Percentiles rank a stretch among this genome's conserved stretches.
phyloP scores from a whole-genome alignment of 345 rosid genomes.

The Salix dunnii region DNA sequence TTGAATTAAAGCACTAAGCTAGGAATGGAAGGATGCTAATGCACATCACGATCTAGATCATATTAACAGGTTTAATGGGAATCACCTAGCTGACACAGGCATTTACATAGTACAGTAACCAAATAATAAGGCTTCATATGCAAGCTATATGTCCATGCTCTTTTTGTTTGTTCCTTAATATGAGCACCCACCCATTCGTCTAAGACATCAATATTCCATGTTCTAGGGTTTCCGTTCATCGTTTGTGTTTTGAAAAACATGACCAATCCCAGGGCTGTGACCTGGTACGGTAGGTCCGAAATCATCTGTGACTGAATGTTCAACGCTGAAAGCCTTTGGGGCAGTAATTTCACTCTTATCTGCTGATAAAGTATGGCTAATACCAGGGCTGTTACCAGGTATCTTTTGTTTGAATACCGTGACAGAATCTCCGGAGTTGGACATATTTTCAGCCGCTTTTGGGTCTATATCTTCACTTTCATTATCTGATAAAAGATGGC shows the following conservation, averaged over 20 bases:
- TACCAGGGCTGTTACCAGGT: constrained; percentile 48
- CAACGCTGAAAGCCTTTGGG: neutral
- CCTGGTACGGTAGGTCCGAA: constrained; percentile 41
- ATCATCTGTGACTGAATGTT: constrained; percentile 18
- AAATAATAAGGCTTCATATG: neutral
- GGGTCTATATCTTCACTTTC: neutral
- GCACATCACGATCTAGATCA: neutral
- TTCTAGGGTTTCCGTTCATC: constrained; percentile 32
- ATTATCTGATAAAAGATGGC: too few species aligned
- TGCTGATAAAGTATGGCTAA: constrained; percentile 31
- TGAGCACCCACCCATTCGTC: neutral
- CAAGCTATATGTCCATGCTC: neutral
- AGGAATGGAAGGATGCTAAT: neutral
- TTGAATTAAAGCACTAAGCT: neutral
- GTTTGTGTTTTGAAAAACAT: constrained; percentile 23
- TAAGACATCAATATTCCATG: neutral
- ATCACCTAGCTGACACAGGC: neutral
- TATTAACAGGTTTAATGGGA: neutral
- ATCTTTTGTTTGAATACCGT: constrained; percentile 26
- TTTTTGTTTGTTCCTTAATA: neutral
- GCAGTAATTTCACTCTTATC: neutral
- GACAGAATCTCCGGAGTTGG: neutral
- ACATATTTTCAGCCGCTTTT: neutral
- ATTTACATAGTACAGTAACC: neutral
- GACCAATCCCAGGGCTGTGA: constrained; percentile 46